phyloP scores from a whole-genome alignment of 768 basidiomycete genomes.

The Psilocybe azurescens region DNA sequence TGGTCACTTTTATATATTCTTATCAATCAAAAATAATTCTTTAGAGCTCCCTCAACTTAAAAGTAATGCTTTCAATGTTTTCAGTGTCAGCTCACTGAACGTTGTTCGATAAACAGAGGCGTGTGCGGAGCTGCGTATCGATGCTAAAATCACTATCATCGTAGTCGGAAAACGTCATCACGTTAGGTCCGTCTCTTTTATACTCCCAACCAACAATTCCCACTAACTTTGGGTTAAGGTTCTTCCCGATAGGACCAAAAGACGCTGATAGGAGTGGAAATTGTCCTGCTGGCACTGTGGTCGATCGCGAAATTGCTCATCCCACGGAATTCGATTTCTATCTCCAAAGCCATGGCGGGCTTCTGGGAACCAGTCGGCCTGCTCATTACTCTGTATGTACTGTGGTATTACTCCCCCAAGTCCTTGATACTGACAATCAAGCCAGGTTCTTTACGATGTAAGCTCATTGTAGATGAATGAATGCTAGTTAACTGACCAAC shows the following conservation, averaged over 20 bases:
- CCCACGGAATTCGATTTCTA: conserved; percentile 84
- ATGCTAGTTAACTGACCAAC: not conserved
- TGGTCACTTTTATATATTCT: not conserved
- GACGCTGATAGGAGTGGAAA: conserved; percentile 77
- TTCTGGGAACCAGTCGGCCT: conserved; percentile 76
- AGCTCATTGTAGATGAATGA: conserved; percentile 8
- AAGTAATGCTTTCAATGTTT: conserved; percentile 39
- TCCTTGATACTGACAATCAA: not conserved
- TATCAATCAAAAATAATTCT: not conserved
- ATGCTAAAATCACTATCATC: conserved; percentile 74
- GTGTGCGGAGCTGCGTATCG: conserved; percentile 59
- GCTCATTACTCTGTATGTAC: conserved; percentile 47
- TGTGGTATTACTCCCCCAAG: not conserved
- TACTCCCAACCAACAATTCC: not conserved
- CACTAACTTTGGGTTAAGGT: conserved; percentile 29
- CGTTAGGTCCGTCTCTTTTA: conserved; percentile 40
- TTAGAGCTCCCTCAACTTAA: conserved; percentile 65
- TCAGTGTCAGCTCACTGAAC: not conserved
- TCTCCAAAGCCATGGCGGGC: conserved; percentile 78
- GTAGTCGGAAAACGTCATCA: conserved; percentile 84
- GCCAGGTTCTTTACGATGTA: conserved; percentile 47
- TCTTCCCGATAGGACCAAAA: conserved; percentile 34
- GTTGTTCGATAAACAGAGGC: conserved; percentile 50
- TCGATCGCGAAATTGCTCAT: conserved; percentile 77
- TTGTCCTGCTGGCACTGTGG: conserved; percentile 80